Evolutionary conservation across 2,329 filamentous ascomycete species (phyloP), one percentile per base, ranked within the genome.

Genomic region (Massarina eburnea): DNA sequence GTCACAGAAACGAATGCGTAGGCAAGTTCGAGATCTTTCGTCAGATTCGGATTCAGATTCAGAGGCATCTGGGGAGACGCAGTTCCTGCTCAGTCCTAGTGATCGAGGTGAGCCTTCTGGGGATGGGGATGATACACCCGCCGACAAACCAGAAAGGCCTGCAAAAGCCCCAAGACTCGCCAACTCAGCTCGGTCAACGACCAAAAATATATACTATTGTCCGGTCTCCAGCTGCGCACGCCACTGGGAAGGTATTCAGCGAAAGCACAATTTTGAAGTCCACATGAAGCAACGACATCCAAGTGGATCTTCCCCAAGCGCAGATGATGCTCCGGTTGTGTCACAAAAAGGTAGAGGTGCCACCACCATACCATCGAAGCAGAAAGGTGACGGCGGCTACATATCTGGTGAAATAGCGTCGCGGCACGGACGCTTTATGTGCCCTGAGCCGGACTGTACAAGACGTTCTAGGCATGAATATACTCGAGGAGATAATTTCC

Each of bases 71-170:
- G 27, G n/a, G 4, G 35, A 44, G 19, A 44, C 41, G 2, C 41
- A 33, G 10, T 44, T 33, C 26, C 17, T 21, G 9, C 33, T 33
- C 24, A 44, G 34, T 19, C 19, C 41, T 17, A 44, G 41, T 20
- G 41, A 39, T 15, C 5, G 10, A 12, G 33, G 33, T 30, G 17
- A 6, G 19, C 19, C 20, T 2, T 10, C 21, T 29, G 30, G 7
- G 9, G 24, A 37, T 9, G 41, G 30, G 20, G 41, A 30, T 4
- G 22, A 38, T 17, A 14, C n/a, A n/a, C n/a, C n/a, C n/a, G n/a
- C 15, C 14, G 30, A 14, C 14, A n/a, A n/a, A 14, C 7, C 7
- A 8, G 12, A 17, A 14, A 7, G 30, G 5, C 12, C 30, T n/a
- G 7, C 30, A 7, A 33, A 33, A n/a, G 12, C 15, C 14, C 30